These are phyloP conservation scores for Sarocladium kiliense DNA, from an alignment of 2,329 filamentous ascomycete species.

Conservation along the genomic window DNA sequence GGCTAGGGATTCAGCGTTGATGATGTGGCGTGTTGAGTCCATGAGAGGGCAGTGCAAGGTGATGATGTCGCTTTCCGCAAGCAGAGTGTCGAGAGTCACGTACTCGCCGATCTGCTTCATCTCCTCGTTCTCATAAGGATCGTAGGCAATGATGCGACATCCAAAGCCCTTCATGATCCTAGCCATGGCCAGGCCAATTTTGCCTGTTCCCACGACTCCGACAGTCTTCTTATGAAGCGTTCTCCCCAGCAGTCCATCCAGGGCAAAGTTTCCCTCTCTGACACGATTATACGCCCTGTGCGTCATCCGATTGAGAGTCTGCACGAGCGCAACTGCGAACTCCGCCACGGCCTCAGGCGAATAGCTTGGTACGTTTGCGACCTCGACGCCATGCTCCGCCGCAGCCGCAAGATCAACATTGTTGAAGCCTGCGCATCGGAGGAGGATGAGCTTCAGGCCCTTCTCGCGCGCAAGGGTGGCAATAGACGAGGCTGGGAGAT, in stretches of 20 bases:
- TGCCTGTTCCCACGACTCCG: conserved; percentile 60
- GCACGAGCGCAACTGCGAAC: conserved; percentile 62
- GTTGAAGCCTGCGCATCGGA: conserved; percentile 66
- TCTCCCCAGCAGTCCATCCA: conserved; percentile 57
- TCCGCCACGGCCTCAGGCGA: conserved; percentile 66
- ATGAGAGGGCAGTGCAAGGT: conserved; percentile 63
- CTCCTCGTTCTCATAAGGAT: conserved; percentile 46
- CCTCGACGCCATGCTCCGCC: conserved; percentile 48
- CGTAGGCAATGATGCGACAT: conserved; percentile 56
- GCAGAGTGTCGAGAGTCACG: conserved; percentile 46
- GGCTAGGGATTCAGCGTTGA: conserved; percentile 47
- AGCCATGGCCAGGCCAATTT: conserved; percentile 58
- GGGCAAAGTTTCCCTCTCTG: conserved; percentile 62
- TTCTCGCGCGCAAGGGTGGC: conserved; percentile 35
- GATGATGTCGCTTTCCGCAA: conserved; percentile 54
- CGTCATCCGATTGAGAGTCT: conserved; percentile 63
- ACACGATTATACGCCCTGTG: conserved; percentile 65
- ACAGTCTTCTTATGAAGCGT: conserved; percentile 62
- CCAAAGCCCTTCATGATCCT: conserved; percentile 61
- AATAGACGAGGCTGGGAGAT: conserved; percentile 45
- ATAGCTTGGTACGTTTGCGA: conserved; percentile 64
- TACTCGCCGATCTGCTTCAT: conserved; percentile 47
- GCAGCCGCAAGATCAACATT: conserved; percentile 58
- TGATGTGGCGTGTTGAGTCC: conserved; percentile 53
- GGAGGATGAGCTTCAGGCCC: conserved; percentile 54